Conservation (phyloP, 176 grass and related monocot species). For the Hsuehochloa calcarea region DNA sequence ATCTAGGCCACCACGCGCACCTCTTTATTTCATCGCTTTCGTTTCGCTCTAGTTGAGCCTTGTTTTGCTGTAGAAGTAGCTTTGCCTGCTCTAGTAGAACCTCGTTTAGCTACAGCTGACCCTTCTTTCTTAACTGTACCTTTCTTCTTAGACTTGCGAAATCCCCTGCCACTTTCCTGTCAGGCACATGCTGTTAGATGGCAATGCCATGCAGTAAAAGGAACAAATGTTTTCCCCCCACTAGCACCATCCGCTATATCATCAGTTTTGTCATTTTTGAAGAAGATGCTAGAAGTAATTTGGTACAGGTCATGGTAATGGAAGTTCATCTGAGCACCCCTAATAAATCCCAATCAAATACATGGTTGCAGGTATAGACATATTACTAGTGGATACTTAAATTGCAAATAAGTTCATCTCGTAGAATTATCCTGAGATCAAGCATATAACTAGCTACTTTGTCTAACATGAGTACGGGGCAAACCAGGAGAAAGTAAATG, state of each 20-base stretch:
- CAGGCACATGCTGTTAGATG: background rate
- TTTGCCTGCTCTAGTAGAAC: constrained; percentile 16
- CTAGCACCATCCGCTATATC: background rate
- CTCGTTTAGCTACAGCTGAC: background rate
- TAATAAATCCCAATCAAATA: background rate
- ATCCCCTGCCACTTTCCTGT: constrained; percentile 60
- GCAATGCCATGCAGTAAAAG: constrained; percentile 6
- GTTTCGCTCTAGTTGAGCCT: constrained; percentile 27
- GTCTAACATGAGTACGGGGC: background rate
- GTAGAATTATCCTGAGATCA: background rate
- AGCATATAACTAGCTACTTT: background rate
- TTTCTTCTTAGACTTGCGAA: constrained; percentile 46
- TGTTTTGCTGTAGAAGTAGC: constrained; percentile 8
- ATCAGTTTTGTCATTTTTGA: background rate
- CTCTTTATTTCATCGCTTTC: constrained; percentile 31
- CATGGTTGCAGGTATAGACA: background rate
- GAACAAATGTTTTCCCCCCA: background rate
- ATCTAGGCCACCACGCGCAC: background rate
- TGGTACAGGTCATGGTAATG: background rate
- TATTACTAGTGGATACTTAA: background rate
- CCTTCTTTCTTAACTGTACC: constrained; percentile 29
- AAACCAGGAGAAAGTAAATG: constrained; percentile 25
- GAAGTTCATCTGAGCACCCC: background rate
- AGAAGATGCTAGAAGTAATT: background rate
- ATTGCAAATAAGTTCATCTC: background rate